Base-by-base conservation (phyloP, 306 rosid species). In the Ceratonia siliqua region DNA sequence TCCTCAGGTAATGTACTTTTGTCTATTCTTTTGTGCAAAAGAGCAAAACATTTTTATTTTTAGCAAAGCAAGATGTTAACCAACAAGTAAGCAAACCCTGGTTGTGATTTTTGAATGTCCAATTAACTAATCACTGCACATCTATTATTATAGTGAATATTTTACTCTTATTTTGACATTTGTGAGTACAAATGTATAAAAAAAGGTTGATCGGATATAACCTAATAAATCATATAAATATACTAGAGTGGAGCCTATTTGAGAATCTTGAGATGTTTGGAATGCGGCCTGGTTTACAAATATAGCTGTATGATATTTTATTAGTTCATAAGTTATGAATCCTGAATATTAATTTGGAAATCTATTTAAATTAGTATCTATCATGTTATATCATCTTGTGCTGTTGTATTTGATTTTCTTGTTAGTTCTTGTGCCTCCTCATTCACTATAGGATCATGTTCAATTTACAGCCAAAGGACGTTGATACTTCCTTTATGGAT, bases 1-100 rank as follows among this genome's bases (percentile, higher is more conserved):
- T 90, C 96, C 98, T 43, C 99, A 92, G 99, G 99, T 95, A 70
- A 50, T 50, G 27, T 72, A 10, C 65, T 36, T 45, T 22, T 45
- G 18, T 52, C 21, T 17, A 15, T 35, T 68, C 43, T 36, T 66
- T 52, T 72, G 30, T 46, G 28, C 27, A 15, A 5, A 50, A 14
- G 36, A 69, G 39, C 3, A 17, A 25, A n/a, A 36, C 35, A 21
- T 18, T 46, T 65, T 41, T 41, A 66, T 45, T 73, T 8, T 58
- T 18, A 21, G 59, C 27, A 42, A 42, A 32, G 46, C 21, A 17
- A 11, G 42, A 20, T 21, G 36, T 18, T 27, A 59, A 32, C 27
- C 46, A 49, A 32, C 21, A 33, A 32, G 17, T 28, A 6, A 28
- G 30, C 52, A 8, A 32, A 21, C 5, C 18, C 21, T 42, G 28